Evolutionary conservation across 345 rosid species (phyloP).

Genomic region (Schrenkiella parvula): DNA sequence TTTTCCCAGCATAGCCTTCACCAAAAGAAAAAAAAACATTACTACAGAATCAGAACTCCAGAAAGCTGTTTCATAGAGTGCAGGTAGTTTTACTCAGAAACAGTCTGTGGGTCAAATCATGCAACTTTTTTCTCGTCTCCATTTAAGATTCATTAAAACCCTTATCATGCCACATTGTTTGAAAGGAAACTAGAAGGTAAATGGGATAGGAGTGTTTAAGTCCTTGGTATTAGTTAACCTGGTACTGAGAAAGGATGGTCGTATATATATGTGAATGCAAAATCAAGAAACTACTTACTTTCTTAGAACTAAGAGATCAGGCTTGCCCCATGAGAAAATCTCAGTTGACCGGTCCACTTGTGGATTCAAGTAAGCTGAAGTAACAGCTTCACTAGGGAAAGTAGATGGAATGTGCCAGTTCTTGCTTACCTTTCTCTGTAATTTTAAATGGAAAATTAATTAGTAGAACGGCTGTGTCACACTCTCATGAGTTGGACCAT

Average conservation of each 20-base stretch:
- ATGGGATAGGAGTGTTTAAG: neutral
- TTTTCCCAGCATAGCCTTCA: constrained; percentile 93
- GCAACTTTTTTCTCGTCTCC: neutral
- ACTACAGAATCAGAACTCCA: constrained; percentile 10
- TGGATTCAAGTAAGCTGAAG: constrained; percentile 70
- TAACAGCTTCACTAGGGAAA: constrained; percentile 88
- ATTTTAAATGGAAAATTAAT: constrained; percentile 9
- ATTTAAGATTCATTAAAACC: neutral
- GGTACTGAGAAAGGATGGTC: neutral
- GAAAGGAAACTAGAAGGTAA: neutral
- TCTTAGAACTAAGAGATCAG: constrained; percentile 72
- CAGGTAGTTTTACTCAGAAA: neutral
- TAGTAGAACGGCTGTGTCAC: neutral
- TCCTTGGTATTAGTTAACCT: neutral
- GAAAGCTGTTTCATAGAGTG: neutral
- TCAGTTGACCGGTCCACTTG: constrained; percentile 96
- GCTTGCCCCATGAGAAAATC: constrained; percentile 89
- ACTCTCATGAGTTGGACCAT: neutral
- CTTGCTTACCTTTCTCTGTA: constrained; percentile 95
- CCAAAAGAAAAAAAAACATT: neutral
- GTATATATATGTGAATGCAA: neutral
- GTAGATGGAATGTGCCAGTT: constrained; percentile 91
- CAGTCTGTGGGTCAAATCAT: neutral
- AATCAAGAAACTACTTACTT: constrained; percentile 41
- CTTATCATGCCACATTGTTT: neutral